A percentile compares a stretch with the other conserved stretches of the same genome.
Evolutionary conservation across 768 basidiomycete species (phyloP).

Genomic region (Calocera viscosa): DNA sequence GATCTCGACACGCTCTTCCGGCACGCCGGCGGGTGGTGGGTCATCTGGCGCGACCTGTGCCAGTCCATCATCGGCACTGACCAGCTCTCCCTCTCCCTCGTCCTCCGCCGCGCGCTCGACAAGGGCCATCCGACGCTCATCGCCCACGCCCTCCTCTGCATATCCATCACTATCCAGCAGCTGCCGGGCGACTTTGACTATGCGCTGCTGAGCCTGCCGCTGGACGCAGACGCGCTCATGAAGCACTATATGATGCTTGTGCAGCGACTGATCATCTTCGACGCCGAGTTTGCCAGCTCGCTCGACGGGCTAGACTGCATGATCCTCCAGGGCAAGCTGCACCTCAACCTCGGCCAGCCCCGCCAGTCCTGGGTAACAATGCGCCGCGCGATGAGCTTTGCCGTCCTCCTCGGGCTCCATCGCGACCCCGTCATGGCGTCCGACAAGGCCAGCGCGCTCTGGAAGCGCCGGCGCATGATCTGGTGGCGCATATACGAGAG

Average conservation of each 20-base stretch:
- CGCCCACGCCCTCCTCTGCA: not conserved
- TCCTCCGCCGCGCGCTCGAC: not conserved
- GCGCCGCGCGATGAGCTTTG: not conserved
- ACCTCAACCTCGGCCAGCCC: constrained; percentile 5
- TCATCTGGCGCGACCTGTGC: constrained; percentile 8
- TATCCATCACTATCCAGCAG: not conserved
- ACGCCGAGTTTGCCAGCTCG: constrained; percentile 7
- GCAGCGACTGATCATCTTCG: constrained; percentile 1
- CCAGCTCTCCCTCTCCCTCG: constrained; percentile 2
- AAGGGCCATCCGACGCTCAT: constrained; percentile 2
- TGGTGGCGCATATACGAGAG: constrained; percentile 3
- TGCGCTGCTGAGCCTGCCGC: not conserved
- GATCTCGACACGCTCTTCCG: constrained; percentile 8
- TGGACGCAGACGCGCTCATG: not conserved
- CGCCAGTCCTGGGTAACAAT: not conserved
- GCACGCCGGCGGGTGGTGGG: not conserved
- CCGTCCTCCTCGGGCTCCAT: not conserved
- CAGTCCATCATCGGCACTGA: not conserved
- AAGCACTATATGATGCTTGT: constrained; percentile 8
- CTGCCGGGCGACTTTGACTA: not conserved
- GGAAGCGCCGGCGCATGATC: not conserved
- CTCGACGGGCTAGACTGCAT: constrained; percentile 1
- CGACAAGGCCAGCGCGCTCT: not conserved
- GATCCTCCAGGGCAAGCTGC: constrained; percentile 5
- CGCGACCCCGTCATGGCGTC: not conserved